These are phyloP conservation scores for Fusarium verrucosum DNA, from an alignment of 2,329 filamentous ascomycete species.

Conservation along the genomic window DNA sequence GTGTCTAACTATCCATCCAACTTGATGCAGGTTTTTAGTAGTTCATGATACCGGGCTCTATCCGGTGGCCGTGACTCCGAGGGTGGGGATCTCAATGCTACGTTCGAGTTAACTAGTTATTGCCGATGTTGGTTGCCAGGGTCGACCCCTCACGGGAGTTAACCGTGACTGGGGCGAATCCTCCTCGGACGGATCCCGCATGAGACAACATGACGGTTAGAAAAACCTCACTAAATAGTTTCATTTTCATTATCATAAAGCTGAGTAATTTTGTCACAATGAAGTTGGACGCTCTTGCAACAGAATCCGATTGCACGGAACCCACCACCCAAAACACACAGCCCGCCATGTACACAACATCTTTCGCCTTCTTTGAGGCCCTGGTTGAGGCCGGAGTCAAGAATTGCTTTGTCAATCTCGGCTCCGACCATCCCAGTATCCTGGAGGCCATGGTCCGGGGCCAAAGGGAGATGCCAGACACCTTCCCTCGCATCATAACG, in stretches of 20 bases:
- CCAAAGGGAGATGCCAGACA: slow-evolving; percentile 25
- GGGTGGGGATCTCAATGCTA: not conserved
- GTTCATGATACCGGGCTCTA: too few species aligned
- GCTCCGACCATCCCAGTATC: slow-evolving; percentile 56
- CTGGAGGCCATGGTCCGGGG: slow-evolving; percentile 44
- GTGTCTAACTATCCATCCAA: too few species aligned
- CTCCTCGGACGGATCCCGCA: not conserved
- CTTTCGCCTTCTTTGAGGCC: slow-evolving; percentile 19
- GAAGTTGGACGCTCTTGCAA: not conserved
- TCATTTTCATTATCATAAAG: not conserved
- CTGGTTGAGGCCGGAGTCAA: slow-evolving; percentile 53
- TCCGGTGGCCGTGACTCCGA: too few species aligned
- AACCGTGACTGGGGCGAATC: not conserved
- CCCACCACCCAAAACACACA: too few species aligned
- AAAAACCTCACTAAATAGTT: not conserved
- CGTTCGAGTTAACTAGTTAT: too few species aligned
- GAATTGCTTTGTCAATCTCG: slow-evolving; percentile 62
- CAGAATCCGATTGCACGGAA: not conserved
- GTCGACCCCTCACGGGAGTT: not conserved
- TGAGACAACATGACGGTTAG: not conserved
- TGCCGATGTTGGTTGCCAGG: slow-evolving; percentile 1
- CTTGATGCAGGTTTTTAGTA: too few species aligned
- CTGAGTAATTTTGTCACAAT: accelerated
- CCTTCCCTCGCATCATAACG: slow-evolving; percentile 38
- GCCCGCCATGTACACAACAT: slow-evolving; percentile 17